Evolutionary conservation across 805 yeast species (phyloP), one percentile per base, ranked within the genome.

Genomic region (Starmerella stellata): DNA sequence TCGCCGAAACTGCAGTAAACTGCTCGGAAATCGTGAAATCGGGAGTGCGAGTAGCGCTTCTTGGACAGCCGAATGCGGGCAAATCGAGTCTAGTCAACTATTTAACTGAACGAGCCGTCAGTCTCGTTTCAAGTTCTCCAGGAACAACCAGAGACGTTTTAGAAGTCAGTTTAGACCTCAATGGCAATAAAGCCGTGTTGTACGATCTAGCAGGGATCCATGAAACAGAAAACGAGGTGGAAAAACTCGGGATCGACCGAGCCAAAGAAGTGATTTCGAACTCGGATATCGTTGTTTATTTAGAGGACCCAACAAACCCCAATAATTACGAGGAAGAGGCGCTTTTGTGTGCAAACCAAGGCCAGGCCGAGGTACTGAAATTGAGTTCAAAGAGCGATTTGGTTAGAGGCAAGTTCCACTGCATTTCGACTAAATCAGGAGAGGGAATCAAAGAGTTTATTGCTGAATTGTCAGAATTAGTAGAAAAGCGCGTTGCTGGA

Each of bases 61-160:
- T 85, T 13, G 98, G 98, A 0, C 90, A 93, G 5, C 95, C 98
- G 1, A 90, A 90, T 56, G 95, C 94, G 1, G 98, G 98, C 0
- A 90, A 90, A 54, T 83, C 95, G 3, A 80, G 94, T 1, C 58
- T 90, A 9, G 57, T 90, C 37, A 90, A 90, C 51, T 52, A 60
- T n/a, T 56, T 90, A 5, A 81, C 85, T 0, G 67, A 74, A 42
- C 70, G 78, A 18, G 92, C 83, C 18, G 78, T 82, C 15, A 92
- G 95, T 0, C 82, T 90, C 29, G 96, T 90, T 1, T 81, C 95
- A 53, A 74, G 74, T 29, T 70, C 79, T 4, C 93, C 93, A 2
- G 98, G 98, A 0, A 90, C 98, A 0, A 90, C 98, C 0, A 65
- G 98, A 50, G 98, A 90, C 52, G 61, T 80, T 0, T 69, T 90